Evolutionary conservation across 805 yeast genomes (phyloP).

Genomic region (Hagleromyces aurorensis): DNA sequence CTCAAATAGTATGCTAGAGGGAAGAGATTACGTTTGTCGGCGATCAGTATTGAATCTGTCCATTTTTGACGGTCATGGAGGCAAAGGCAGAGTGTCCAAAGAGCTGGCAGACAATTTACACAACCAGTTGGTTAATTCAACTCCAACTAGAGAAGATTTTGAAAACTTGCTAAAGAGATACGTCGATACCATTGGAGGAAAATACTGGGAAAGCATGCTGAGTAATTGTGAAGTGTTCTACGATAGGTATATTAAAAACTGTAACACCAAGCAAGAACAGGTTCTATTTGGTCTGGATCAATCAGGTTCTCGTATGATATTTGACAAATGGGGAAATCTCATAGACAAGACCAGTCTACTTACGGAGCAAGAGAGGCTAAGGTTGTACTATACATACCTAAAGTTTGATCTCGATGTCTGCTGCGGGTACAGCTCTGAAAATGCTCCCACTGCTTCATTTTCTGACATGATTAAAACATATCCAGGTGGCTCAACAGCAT

Average conservation of each 20-base stretch:
- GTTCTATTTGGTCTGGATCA: slow-evolving; percentile 19
- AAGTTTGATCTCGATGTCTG: slow-evolving; percentile 27
- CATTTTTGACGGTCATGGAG: slow-evolving; percentile 95
- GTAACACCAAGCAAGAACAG: slow-evolving; percentile 31
- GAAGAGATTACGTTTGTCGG: slow-evolving; percentile 3
- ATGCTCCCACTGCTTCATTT: slow-evolving; percentile 10
- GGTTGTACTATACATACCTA: slow-evolving; percentile 23
- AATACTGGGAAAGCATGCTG: slow-evolving; percentile 80
- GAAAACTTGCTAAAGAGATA: slow-evolving; percentile 46
- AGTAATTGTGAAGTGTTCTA: slow-evolving; percentile 35
- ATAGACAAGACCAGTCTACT: slow-evolving; percentile 30
- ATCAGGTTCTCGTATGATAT: slow-evolving; percentile 29
- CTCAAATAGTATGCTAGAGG: slow-evolving; percentile 7
- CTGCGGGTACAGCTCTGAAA: slow-evolving; percentile 18
- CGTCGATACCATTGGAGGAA: slow-evolving; percentile 53
- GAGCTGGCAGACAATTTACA: slow-evolving; percentile 50
- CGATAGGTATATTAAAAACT: slow-evolving; percentile 28
- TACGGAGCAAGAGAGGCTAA: slow-evolving; percentile 26
- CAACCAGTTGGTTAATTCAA: slow-evolving; percentile 40
- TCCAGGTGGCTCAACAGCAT: slow-evolving; percentile 64
- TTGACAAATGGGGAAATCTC: slow-evolving; percentile 31
- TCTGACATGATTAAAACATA: slow-evolving; percentile 24
- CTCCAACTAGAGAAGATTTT: slow-evolving; percentile 29
- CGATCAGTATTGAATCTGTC: slow-evolving; percentile 54
- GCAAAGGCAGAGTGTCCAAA: slow-evolving; percentile 55